phyloP scores from a whole-genome alignment of 2,329 filamentous ascomycete genomes.

The Sclerotiophoma versabilis region DNA sequence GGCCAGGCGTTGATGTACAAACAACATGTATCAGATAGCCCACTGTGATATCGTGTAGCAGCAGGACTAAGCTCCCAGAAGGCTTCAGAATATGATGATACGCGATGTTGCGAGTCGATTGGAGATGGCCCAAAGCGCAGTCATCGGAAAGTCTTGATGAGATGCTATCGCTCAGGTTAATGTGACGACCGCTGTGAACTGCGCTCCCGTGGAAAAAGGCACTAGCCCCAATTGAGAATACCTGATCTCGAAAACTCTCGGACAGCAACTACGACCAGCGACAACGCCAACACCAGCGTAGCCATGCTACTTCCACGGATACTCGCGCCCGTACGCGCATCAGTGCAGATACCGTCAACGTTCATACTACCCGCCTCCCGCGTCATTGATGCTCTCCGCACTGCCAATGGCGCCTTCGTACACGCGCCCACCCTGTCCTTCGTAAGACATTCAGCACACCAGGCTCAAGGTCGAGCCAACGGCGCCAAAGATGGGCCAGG shows the following conservation, averaged over 20 bases:
- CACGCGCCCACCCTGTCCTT: slow-evolving; percentile 51
- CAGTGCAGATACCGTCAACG: slow-evolving; percentile 28
- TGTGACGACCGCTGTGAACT: neutral
- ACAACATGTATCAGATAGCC: too few relatives aligned
- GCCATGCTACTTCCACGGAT: slow-evolving; percentile 51
- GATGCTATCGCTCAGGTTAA: too few relatives aligned
- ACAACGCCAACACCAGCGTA: slow-evolving; percentile 27
- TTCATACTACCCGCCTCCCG: slow-evolving; percentile 36
- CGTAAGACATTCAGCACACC: slow-evolving; percentile 68
- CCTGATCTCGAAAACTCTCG: slow-evolving; percentile 38
- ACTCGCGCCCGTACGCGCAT: slow-evolving; percentile 47
- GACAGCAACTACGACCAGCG: slow-evolving; percentile 14
- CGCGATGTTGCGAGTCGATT: too few relatives aligned
- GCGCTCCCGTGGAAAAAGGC: neutral
- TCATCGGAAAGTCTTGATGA: too few relatives aligned
- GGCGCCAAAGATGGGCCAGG: slow-evolving; percentile 73
- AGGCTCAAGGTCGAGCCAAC: slow-evolving; percentile 72
- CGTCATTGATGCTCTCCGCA: slow-evolving; percentile 41
- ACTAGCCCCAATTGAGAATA: slow-evolving; percentile 9
- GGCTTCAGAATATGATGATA: too few relatives aligned
- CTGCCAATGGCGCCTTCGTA: slow-evolving; percentile 41
- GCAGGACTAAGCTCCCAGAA: too few relatives aligned
- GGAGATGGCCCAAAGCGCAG: too few relatives aligned
- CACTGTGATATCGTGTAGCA: too few relatives aligned
- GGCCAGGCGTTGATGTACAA: too few relatives aligned